A percentile compares a stretch with the other conserved stretches of the same genome.
Evolutionary conservation across 345 rosid species (phyloP).

Genomic region (Theobroma cacao): DNA sequence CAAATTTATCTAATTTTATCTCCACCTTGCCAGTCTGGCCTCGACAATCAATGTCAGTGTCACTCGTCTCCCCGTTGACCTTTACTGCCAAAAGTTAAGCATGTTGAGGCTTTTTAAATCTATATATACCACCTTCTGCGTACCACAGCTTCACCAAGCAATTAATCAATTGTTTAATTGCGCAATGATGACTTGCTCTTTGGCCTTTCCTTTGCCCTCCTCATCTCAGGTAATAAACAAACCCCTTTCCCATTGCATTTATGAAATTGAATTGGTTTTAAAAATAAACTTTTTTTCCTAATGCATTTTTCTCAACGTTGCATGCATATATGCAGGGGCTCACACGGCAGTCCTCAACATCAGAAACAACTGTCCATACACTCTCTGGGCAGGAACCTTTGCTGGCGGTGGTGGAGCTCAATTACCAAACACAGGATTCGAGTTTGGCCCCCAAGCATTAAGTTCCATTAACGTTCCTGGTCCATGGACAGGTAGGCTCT

Average conservation of each 20-base stretch:
- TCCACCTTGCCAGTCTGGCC: too few relatives aligned
- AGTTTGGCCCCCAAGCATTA: constrained; percentile 25
- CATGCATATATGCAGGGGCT: constrained; percentile 7
- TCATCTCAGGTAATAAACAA: neutral
- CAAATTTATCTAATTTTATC: too few relatives aligned
- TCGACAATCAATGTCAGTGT: too few relatives aligned
- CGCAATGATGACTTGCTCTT: neutral
- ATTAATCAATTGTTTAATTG: neutral
- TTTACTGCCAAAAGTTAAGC: neutral
- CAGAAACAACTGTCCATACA: constrained; percentile 45
- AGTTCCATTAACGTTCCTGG: constrained; percentile 23
- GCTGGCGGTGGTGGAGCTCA: neutral
- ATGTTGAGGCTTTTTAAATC: neutral
- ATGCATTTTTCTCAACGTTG: neutral
- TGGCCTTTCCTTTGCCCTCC: too few relatives aligned
- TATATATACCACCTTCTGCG: neutral
- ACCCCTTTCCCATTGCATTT: neutral
- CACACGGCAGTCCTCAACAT: constrained; percentile 27
- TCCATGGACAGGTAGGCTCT: constrained; percentile 26
- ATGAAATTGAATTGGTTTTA: too few relatives aligned
- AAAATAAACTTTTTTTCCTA: too few relatives aligned
- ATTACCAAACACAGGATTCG: constrained; percentile 48
- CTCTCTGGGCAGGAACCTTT: constrained; percentile 44
- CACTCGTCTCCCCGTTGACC: too few relatives aligned
- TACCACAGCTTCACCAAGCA: neutral